Evolutionary conservation across 2,329 filamentous ascomycete species (phyloP), one percentile per base, ranked within the genome.

Genomic region (Penicillium nordicum): DNA sequence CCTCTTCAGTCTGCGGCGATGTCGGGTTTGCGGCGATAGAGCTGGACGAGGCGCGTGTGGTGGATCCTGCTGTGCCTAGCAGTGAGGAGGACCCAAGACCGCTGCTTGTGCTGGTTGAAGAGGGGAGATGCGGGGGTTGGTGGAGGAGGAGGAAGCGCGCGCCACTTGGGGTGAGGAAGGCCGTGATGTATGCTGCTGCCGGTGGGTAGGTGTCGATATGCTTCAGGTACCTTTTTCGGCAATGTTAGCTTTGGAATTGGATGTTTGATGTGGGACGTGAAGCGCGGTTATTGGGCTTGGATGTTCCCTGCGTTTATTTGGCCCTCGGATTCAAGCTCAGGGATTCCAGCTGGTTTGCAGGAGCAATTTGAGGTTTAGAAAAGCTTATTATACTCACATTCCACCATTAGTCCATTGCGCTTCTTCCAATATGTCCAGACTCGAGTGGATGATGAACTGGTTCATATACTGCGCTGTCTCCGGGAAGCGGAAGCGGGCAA

Each of bases 401-500:
- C 90, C 87, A 5, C 89, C 89, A 59, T 82, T 90, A 7, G 86
- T 88, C 93, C 94, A 99, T 78, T 97, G 94, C 30, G 93, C 86
- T 76, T 99, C 94, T 78, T 99, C 94, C 50, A 96, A 89, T 44
- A 97, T 90, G 74, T 99, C 94, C 55, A 99, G 80, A 63, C 90
- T 90, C 65, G 90, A 92, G 78, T 99, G 93, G 32, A 96, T 86
- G 71, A 97, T 91, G 79, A 99, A 97, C 75, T 97, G 94, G 78
- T 97, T 97, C 82, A 97, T 88, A 74, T 96, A 90, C 61, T 90
- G 87, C 53, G 93, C 89, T 69, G 95, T 88, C 63, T 96, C 90
- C 57, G 84, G 85, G 80, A 96, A 97, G 70, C 90, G 89, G 59
- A 97, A 97, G 69, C 90, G 88, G 46, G 93, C 84, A 72, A 92